Conservation (phyloP, 1,284 basidiomycete genomes). For the Tilletia walkeri region DNA sequence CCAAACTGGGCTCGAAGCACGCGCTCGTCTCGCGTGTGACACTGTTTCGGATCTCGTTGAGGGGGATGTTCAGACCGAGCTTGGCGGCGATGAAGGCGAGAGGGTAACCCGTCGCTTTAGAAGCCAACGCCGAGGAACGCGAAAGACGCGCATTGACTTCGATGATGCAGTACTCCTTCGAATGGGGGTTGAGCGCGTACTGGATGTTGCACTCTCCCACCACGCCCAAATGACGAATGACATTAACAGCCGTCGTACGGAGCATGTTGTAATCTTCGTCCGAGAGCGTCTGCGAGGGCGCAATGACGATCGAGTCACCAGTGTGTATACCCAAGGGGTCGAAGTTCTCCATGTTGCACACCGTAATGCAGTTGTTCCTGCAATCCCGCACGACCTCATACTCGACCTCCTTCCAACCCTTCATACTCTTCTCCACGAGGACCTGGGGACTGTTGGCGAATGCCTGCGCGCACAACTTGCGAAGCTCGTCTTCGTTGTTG, state of each 20-base stretch:
- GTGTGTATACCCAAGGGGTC: constrained; percentile 98
- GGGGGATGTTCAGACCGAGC: constrained; percentile 89
- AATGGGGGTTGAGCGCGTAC: constrained; percentile 91
- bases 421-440: constrained; percentile 97
- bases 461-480: constrained; percentile 72
- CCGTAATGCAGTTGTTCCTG: constrained; percentile 94
- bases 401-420: constrained; percentile 99
- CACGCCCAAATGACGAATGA: constrained; percentile 94
- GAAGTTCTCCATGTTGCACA: constrained; percentile 94
- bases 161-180: constrained; percentile 97
- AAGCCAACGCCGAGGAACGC: constrained; percentile 93
- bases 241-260: constrained; percentile 93
- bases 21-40: constrained; percentile 94
- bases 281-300: constrained; percentile 87
- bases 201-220: constrained; percentile 99
- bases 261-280: constrained; percentile 97
- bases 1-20: constrained; percentile 96
- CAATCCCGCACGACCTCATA: constrained; percentile 99
- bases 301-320: constrained; percentile 97
- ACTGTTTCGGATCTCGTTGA: constrained; percentile 96
- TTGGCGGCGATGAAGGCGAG: constrained; percentile 98
- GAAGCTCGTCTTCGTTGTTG: constrained; percentile 79
- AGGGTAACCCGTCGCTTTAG: constrained; percentile 97
- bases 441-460: constrained; percentile 97
- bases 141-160: constrained; percentile 99